These are phyloP conservation scores for Talaromyces islandicus DNA, from an alignment of 2,329 filamentous ascomycete species.

Conservation along the genomic window DNA sequence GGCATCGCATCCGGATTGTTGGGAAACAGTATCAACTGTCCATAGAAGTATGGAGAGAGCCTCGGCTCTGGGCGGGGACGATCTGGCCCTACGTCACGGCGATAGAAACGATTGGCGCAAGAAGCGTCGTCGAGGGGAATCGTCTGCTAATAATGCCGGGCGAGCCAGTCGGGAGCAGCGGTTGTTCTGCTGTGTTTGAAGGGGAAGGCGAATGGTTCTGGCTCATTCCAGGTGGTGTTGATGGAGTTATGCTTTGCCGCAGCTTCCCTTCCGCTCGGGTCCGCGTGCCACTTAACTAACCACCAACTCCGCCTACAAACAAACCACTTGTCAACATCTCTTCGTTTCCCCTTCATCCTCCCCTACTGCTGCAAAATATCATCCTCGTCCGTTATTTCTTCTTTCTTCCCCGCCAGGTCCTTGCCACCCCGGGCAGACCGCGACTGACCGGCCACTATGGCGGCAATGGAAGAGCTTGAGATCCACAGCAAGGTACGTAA, in stretches of 20 bases:
- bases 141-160: neutral
- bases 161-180: neutral
- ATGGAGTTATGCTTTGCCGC: neutral
- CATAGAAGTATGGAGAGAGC: neutral
- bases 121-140: neutral
- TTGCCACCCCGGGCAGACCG: neutral
- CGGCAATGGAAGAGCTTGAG: slow-evolving; percentile 92
- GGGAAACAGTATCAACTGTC: neutral
- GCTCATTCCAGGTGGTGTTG: neutral
- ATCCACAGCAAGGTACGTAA: slow-evolving; percentile 86
- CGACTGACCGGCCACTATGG: slow-evolving; percentile 52
- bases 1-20: neutral
- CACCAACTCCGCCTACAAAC: too few relatives aligned
- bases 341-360: too few relatives aligned
- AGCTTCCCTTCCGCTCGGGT: neutral
- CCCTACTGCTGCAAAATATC: neutral
- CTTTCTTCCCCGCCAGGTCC: neutral
- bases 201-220: neutral
- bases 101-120: neutral
- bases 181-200: neutral
- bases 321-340: neutral
- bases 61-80: neutral
- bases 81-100: neutral
- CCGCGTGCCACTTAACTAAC: neutral
- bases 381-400: neutral